Conservation (phyloP, 257 asterid genomes). For the Nicotiana attenuata region DNA sequence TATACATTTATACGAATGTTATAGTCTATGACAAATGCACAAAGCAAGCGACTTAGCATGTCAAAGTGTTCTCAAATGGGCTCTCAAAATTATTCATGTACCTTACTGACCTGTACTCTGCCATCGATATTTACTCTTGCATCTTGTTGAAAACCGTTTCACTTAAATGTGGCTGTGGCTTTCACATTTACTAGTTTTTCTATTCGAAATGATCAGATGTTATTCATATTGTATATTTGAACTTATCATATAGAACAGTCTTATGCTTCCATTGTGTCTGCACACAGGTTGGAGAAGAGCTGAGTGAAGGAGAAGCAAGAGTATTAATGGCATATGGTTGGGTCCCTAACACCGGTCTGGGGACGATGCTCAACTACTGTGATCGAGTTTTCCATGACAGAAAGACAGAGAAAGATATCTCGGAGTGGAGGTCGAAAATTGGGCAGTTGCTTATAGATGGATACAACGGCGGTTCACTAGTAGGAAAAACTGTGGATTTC, state of each 20-base stretch:
- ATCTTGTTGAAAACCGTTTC: background rate
- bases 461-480: constrained; percentile 55
- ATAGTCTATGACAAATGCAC: background rate
- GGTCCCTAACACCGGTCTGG: constrained; percentile 78
- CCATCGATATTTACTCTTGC: background rate
- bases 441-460: constrained; percentile 85
- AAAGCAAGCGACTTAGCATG: background rate
- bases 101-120: background rate
- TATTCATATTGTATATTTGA: background rate
- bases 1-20: background rate
- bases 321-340: constrained; percentile 75
- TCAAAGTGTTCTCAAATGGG: background rate
- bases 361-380: constrained; percentile 81
- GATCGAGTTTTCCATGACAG: constrained; percentile 85
- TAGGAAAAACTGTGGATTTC: constrained; percentile 30
- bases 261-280: background rate
- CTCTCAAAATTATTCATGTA: background rate
- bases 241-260: background rate
- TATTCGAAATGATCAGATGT: background rate
- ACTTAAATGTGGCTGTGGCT: too few relatives aligned
- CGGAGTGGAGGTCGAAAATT: constrained; percentile 82
- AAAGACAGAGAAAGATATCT: constrained; percentile 45
- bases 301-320: constrained; percentile 79
- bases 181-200: too few relatives aligned
- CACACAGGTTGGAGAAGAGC: constrained; percentile 74